Evolutionary conservation across 257 asterid species (phyloP), one percentile per base, ranked within the genome.

Genomic region (Handroanthus guayacan): DNA sequence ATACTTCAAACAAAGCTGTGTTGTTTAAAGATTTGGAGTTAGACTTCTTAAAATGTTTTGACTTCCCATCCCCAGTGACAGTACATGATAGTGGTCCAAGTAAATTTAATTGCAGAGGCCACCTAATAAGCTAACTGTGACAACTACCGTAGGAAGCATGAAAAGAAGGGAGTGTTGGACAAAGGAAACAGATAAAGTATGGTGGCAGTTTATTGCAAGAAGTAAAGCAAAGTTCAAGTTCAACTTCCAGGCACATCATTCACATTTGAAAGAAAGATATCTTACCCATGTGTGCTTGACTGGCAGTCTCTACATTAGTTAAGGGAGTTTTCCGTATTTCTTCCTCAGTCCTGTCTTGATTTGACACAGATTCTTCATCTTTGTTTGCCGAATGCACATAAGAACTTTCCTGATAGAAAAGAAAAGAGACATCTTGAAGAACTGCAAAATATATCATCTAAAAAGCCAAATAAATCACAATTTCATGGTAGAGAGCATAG

Each of bases 201-300:
- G 54, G 37, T 52, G 44, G 38, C 31, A 57, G 60, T 39, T 58
- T 70, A 80, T 11, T 52, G 56, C 63, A 31, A 34, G 25, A 47
- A 62, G 76, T 9, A 62, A 62, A 39, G 5, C 43, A 18, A 25
- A 47, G 41, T 25, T 14, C 9, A 54, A 43, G 37, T 17, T 12
- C 36, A 70, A n/a, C 16, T 39, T 34, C 16, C 36, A 52, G 37
- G 56, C 31, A 51, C 6, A 6, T 18, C 48, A 58, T 18, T 9
- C 43, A 45, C 8, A 34, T 38, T 65, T 5, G 43, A 56, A 77
- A 52, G 56, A 45, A n/a, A 80, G 44, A 61, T 75, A 14, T 45
- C 51, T 88, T 81, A 95, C 99, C 94, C 74, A 78, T 79, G 67
- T 62, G 78, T 50, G 76, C 80, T 82, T 82, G 91, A 74, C 78